Conservation (phyloP, 169 alveolate species). For the Plasmodium chabaudi region DNA sequence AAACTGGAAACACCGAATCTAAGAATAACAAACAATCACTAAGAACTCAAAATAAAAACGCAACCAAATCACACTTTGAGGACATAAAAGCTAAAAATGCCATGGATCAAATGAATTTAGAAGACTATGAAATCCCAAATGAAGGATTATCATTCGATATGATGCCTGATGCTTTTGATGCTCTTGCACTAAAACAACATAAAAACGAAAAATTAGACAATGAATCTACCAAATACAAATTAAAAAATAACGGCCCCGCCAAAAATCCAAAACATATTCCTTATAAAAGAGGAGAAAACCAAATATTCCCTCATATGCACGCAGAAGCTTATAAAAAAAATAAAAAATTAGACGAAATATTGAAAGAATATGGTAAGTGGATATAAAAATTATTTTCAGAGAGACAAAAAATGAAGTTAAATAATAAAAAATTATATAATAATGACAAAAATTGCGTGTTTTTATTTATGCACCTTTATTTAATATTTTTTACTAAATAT, state of each 20-base stretch:
- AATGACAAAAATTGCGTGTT: background rate
- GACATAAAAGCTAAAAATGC: background rate
- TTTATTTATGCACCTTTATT: background rate
- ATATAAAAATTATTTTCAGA: too few relatives aligned
- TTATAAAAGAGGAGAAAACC: constrained; percentile 34
- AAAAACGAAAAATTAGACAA: too few relatives aligned
- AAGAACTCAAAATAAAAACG: background rate
- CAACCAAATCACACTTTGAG: background rate
- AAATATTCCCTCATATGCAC: constrained; percentile 36
- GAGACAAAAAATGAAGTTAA: background rate
- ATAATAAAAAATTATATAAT: background rate
- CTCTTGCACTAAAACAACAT: too few relatives aligned
- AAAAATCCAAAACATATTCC: constrained; percentile 20
- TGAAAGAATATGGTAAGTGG: constrained; percentile 18
- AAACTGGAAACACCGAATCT: background rate
- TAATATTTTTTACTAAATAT: too few relatives aligned
- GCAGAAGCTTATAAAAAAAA: background rate
- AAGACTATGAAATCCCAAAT: background rate
- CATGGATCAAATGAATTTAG: background rate
- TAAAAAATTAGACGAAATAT: background rate
- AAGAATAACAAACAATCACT: background rate
- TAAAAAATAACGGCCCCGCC: constrained; percentile 20
- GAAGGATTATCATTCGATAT: constrained; percentile 17
- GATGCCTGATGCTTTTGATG: constrained; percentile 3
- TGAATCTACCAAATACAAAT: background rate